A percentile compares a stretch with the other conserved stretches of the same genome.
phyloP scores from a whole-genome alignment of 441 rosid genomes.

The Jatropha podagrica region DNA sequence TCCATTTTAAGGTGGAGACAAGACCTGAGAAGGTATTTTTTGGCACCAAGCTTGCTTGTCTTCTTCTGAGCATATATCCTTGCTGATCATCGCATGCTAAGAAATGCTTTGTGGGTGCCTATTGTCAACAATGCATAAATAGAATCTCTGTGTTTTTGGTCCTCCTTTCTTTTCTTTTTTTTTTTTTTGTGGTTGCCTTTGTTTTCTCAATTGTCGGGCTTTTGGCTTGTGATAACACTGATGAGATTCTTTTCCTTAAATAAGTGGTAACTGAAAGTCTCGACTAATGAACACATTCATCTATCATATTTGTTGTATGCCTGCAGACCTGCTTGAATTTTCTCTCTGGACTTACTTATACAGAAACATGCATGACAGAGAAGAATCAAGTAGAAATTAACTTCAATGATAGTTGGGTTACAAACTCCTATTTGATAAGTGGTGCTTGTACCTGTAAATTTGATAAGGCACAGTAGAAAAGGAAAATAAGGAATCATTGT shows the following conservation, averaged over 20 bases:
- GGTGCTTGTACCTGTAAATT: too few relatives aligned
- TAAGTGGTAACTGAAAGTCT: background rate
- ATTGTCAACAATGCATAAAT: background rate
- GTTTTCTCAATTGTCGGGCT: background rate
- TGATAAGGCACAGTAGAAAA: too few relatives aligned
- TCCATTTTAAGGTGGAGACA: constrained; percentile 96
- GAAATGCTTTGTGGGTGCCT: background rate
- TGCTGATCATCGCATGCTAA: background rate
- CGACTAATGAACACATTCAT: background rate
- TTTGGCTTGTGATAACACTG: background rate
- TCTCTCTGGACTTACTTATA: background rate
- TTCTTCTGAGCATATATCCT: constrained; percentile 5
- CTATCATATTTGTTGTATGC: background rate
- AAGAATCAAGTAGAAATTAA: background rate
- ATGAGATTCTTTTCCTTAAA: background rate
- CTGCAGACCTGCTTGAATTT: background rate
- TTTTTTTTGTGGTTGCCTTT: background rate
- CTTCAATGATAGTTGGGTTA: too few relatives aligned
- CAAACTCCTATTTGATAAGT: too few relatives aligned
- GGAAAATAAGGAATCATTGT: too few relatives aligned
- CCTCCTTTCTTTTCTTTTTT: background rate
- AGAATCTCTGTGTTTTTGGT: background rate
- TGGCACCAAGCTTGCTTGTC: constrained; percentile 7
- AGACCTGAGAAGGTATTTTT: constrained; percentile 87
- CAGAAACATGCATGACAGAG: background rate